Conservation (phyloP, 768 basidiomycete species). For the Hemileccinum impolitum region DNA sequence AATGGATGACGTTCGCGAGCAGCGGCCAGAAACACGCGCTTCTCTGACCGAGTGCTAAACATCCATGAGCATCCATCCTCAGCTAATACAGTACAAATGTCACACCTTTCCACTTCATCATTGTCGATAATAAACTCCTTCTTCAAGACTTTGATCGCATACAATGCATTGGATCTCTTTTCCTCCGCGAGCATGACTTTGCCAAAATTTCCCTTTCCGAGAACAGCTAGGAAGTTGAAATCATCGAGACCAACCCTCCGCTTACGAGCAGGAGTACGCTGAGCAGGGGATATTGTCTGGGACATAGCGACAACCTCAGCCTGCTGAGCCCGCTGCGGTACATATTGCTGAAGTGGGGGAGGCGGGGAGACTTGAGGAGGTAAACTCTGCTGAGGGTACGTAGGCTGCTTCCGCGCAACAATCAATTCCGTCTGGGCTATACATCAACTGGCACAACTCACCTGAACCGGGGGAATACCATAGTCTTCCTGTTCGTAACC, state of each 20-base stretch:
- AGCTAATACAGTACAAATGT: background rate
- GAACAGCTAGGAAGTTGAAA: constrained; percentile 97
- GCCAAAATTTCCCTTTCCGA: constrained; percentile 99
- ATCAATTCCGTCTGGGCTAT: constrained; percentile 3
- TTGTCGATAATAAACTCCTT: constrained; percentile 99
- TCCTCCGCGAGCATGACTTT: constrained; percentile 99
- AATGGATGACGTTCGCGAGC: constrained; percentile 97
- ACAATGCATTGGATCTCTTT: constrained; percentile 84
- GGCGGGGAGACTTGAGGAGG: constrained; percentile 17
- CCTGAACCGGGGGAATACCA: constrained; percentile 20
- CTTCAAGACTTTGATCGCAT: constrained; percentile 99
- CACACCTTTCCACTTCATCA: constrained; percentile 97
- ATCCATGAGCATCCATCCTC: constrained; percentile 3
- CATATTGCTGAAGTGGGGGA: constrained; percentile 24
- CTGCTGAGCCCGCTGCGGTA: constrained; percentile 30
- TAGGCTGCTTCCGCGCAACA: constrained; percentile 9
- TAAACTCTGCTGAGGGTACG: constrained; percentile 25
- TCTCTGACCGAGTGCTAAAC: constrained; percentile 92
- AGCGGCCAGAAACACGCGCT: constrained; percentile 97
- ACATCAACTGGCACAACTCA: constrained; percentile 5
- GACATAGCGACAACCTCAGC: constrained; percentile 17
- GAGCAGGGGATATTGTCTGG: constrained; percentile 36
- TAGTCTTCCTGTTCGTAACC: constrained; percentile 33
- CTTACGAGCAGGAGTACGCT: constrained; percentile 48
- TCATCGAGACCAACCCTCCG: constrained; percentile 96